These are phyloP conservation scores for Pseudozyma hubeiensis DNA, from an alignment of 1,284 basidiomycete species.

Conservation along the genomic window DNA sequence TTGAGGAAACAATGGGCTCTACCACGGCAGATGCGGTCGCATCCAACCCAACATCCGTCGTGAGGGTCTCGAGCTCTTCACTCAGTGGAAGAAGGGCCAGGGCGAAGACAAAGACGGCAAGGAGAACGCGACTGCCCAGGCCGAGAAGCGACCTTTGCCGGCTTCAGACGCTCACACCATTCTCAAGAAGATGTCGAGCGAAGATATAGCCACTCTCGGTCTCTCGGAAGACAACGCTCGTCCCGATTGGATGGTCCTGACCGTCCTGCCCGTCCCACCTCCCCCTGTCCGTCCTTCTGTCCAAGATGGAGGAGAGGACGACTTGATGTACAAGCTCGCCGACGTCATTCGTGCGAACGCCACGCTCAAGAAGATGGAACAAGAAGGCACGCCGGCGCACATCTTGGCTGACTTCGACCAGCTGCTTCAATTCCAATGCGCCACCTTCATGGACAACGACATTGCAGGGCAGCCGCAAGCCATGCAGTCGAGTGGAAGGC, in stretches of 20 bases:
- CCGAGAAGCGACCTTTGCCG: conserved; percentile 88
- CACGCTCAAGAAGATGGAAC: conserved; percentile 90
- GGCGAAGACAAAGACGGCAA: conserved; percentile 83
- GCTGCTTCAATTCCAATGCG: conserved; percentile 91
- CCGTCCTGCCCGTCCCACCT: conserved; percentile 95
- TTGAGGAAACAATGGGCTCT: conserved; percentile 69
- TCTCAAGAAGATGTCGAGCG: conserved; percentile 76
- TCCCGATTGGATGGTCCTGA: conserved; percentile 99
- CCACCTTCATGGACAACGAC: conserved; percentile 99
- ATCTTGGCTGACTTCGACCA: conserved; percentile 97
- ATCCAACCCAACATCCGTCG: conserved; percentile 90
- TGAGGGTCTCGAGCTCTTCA: conserved; percentile 93
- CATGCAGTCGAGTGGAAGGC: conserved; percentile 95
- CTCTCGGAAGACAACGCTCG: conserved; percentile 94
- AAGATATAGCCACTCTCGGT: conserved; percentile 93
- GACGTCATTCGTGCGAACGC: conserved; percentile 97
- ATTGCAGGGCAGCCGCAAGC: conserved; percentile 98
- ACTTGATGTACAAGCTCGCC: conserved; percentile 97
- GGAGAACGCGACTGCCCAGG: conserved; percentile 75
- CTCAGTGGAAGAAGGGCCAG: conserved; percentile 93
- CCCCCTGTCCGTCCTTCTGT: conserved; percentile 98
- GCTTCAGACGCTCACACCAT: conserved; percentile 83
- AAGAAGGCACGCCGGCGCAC: conserved; percentile 95
- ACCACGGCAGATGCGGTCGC: conserved; percentile 94
- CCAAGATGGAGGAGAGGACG: conserved; percentile 96